Percentiles rank a stretch among this genome's conserved stretches.
phyloP scores from a whole-genome alignment of 768 basidiomycete genomes.

The Lentinula boryana region DNA sequence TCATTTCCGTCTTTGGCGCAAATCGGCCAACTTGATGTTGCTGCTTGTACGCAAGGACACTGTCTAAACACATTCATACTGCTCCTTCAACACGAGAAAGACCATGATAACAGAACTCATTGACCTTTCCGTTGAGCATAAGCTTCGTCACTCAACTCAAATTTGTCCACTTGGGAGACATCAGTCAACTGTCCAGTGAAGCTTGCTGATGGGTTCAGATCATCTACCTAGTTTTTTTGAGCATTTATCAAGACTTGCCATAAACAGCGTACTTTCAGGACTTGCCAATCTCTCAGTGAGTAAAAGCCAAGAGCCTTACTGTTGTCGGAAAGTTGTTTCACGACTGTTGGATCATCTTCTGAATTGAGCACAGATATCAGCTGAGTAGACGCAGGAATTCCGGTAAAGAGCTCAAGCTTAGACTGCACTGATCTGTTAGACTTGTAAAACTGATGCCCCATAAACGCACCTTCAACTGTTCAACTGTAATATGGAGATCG shows the following conservation, averaged over 20 bases:
- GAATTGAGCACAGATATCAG: constrained; percentile 56
- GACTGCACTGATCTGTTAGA: constrained; percentile 31
- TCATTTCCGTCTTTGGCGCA: constrained; percentile 42
- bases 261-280: constrained; percentile 58
- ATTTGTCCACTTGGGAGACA: constrained; percentile 84
- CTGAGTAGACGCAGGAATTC: constrained; percentile 75
- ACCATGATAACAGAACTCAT: constrained; percentile 2
- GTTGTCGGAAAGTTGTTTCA: constrained; percentile 62
- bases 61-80: constrained; percentile 44
- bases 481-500: constrained; percentile 68
- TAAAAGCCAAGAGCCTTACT: constrained; percentile 66
- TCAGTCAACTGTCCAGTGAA: constrained; percentile 84
- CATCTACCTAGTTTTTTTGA: constrained; percentile 44
- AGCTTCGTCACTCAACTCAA: constrained; percentile 76
- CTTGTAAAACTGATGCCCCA: constrained; percentile 1
- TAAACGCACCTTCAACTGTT: constrained; percentile 70
- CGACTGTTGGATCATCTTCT: constrained; percentile 40
- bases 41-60: constrained; percentile 86
- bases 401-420: constrained; percentile 90
- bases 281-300: constrained; percentile 68
- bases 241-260: not conserved
- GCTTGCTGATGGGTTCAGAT: constrained; percentile 69
- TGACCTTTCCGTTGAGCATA: constrained; percentile 79
- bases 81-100: not conserved
- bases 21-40: constrained; percentile 86